Evolutionary conservation across 2,329 filamentous ascomycete genomes (phyloP).

Genomic region (Monosporascus sp.): DNA sequence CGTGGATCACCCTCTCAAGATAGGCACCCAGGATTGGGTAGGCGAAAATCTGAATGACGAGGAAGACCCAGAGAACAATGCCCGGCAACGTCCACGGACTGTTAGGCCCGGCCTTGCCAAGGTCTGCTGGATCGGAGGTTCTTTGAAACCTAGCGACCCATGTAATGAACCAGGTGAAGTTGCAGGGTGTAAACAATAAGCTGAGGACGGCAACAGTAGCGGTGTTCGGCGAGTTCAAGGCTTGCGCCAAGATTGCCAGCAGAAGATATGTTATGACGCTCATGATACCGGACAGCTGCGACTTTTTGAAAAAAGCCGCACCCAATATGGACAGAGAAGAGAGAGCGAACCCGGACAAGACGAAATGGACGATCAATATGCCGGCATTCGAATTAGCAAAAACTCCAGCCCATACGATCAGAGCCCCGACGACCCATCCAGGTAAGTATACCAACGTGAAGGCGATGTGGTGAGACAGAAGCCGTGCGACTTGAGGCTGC

Average conservation of each 20-base stretch:
- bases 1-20: slow-evolving; percentile 70
- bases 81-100: slow-evolving; percentile 67
- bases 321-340: slow-evolving; percentile 77
- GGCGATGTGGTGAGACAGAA: slow-evolving; percentile 72
- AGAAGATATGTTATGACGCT: slow-evolving; percentile 68
- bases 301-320: slow-evolving; percentile 77
- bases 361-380: slow-evolving; percentile 68
- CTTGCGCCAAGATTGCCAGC: slow-evolving; percentile 77
- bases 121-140: slow-evolving; percentile 51
- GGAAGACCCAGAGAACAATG: slow-evolving; percentile 71
- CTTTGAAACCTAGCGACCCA: slow-evolving; percentile 73
- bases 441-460: slow-evolving; percentile 77
- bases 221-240: slow-evolving; percentile 57
- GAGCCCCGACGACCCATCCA: slow-evolving; percentile 72
- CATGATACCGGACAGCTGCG: slow-evolving; percentile 81
- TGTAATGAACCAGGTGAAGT: slow-evolving; percentile 76
- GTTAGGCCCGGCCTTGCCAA: slow-evolving; percentile 56
- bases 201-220: slow-evolving; percentile 64
- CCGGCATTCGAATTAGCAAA: slow-evolving; percentile 57
- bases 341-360: slow-evolving; percentile 71
- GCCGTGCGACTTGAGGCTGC: slow-evolving; percentile 72
- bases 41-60: slow-evolving; percentile 69
- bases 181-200: slow-evolving; percentile 79
- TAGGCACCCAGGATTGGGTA: slow-evolving; percentile 73
- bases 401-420: slow-evolving; percentile 59